Evolutionary conservation across 2,329 filamentous ascomycete species (phyloP).

Genomic region (Graphilbum fragrans): DNA sequence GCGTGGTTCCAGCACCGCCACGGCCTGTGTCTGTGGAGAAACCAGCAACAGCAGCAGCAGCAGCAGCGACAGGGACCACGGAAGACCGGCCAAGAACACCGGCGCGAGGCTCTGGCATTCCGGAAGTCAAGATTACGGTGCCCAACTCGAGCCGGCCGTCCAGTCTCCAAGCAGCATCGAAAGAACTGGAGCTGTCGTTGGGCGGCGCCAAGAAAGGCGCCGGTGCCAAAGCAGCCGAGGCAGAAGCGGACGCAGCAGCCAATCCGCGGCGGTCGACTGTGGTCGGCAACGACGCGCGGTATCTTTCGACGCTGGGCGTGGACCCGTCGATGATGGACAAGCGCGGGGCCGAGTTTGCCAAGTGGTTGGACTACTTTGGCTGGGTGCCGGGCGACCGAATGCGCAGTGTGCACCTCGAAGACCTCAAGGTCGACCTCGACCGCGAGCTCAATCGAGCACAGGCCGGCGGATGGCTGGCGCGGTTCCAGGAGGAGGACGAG

Average conservation of each 20-base stretch:
- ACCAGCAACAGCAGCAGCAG: conserved; percentile 5
- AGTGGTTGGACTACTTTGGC: conserved; percentile 74
- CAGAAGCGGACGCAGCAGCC: conserved; percentile 21
- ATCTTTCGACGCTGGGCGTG: conserved; percentile 65
- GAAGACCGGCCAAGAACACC: conserved; percentile 20
- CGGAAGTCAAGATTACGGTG: conserved; percentile 47
- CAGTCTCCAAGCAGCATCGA: conserved; percentile 25
- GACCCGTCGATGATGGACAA: conserved; percentile 66
- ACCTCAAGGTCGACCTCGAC: conserved; percentile 71
- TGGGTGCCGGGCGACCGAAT: conserved; percentile 71
- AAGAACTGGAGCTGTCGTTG: conserved; percentile 16
- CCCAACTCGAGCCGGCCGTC: conserved; percentile 27
- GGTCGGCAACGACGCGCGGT: conserved; percentile 65
- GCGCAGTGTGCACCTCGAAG: conserved; percentile 62
- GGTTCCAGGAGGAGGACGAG: conserved; percentile 77
- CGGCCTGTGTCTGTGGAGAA: conserved; percentile 28
- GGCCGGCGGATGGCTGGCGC: conserved; percentile 82
- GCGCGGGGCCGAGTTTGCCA: conserved; percentile 67
- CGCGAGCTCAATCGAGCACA: conserved; percentile 83
- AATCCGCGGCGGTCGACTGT: conserved; percentile 48
- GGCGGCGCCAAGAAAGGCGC: background rate
- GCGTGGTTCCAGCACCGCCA: conserved; percentile 71
- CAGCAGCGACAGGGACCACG: conserved; percentile 13
- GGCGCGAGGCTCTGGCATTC: conserved; percentile 25
- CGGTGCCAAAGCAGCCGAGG: background rate